These are phyloP conservation scores for Theobroma grandiflorum DNA, from an alignment of 441 rosid species.

Conservation along the genomic window DNA sequence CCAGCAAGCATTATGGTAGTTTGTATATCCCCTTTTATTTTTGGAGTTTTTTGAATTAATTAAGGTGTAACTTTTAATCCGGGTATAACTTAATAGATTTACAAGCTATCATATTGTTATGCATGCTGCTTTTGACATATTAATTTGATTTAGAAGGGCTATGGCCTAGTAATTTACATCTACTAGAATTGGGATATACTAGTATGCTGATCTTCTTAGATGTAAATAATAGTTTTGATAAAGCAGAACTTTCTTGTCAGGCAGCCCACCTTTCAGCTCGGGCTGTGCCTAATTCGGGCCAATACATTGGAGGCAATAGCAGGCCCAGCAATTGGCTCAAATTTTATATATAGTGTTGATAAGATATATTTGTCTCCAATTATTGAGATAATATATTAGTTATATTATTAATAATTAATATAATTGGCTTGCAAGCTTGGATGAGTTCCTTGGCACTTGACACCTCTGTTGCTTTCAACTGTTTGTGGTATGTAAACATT, in stretches of 20 bases:
- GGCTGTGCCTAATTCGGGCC: background rate
- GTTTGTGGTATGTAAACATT: background rate
- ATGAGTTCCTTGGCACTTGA: background rate
- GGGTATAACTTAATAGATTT: constrained; percentile 5
- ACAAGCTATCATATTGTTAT: background rate
- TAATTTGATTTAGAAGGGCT: background rate
- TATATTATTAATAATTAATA: no score
- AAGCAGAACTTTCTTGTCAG: background rate
- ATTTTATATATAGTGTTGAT: background rate
- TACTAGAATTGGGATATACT: constrained; percentile 8
- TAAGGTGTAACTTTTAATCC: constrained; percentile 13
- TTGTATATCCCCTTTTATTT: background rate
- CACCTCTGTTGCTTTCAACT: background rate
- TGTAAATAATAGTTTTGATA: background rate
- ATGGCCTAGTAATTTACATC: background rate
- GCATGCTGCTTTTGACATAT: background rate
- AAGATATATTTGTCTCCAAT: no score
- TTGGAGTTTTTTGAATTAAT: background rate
- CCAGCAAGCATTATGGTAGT: constrained; percentile 9
- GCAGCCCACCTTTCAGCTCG: background rate
- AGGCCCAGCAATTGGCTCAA: background rate
- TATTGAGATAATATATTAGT: no score
- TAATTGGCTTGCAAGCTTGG: background rate
- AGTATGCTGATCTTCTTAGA: background rate
- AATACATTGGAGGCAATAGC: background rate